Evolutionary conservation across 768 basidiomycete genomes (phyloP).

Genomic region (Kwoniella heveanensis): DNA sequence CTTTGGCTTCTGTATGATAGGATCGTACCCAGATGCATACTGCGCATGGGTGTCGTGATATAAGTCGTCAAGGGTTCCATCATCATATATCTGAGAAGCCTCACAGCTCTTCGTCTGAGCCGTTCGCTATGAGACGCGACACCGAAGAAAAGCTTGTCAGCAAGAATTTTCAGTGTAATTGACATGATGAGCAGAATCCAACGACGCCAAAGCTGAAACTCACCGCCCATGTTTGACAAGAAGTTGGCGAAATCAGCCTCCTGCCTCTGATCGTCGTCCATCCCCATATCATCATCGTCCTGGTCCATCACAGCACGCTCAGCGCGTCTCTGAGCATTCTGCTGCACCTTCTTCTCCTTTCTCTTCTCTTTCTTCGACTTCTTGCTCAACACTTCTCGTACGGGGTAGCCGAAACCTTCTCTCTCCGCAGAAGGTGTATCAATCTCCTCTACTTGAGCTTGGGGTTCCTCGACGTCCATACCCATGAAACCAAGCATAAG

Average conservation of each 20-base stretch:
- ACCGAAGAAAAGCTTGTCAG: neutral
- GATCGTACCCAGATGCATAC: neutral
- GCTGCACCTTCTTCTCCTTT: conserved; percentile 37
- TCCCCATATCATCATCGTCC: conserved; percentile 58
- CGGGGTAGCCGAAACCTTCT: conserved; percentile 36
- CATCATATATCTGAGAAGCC: neutral
- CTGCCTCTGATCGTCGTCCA: conserved; percentile 51
- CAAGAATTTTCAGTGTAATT: neutral
- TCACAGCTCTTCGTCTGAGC: conserved; percentile 41
- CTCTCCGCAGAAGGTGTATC: neutral
- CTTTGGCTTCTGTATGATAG: no score
- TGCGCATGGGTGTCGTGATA: neutral
- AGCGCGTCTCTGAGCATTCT: conserved; percentile 19
- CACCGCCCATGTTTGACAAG: conserved; percentile 49
- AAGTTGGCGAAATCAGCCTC: conserved; percentile 52
- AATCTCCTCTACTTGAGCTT: conserved; percentile 54
- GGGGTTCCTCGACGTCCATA: conserved; percentile 58
- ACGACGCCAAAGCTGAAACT: no score
- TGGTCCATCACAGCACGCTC: conserved; percentile 25
- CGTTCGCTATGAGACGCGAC: conserved; percentile 20
- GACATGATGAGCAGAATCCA: no score
- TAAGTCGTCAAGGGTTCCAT: neutral
- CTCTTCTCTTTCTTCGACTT: conserved; percentile 59
- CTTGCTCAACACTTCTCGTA: conserved; percentile 44
- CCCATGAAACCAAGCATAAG: conserved; percentile 45